A percentile compares a stretch with the other conserved stretches of the same genome.
phyloP scores from a whole-genome alignment of 169 alveolate genomes.

The Cryptosporidium ryanae region DNA sequence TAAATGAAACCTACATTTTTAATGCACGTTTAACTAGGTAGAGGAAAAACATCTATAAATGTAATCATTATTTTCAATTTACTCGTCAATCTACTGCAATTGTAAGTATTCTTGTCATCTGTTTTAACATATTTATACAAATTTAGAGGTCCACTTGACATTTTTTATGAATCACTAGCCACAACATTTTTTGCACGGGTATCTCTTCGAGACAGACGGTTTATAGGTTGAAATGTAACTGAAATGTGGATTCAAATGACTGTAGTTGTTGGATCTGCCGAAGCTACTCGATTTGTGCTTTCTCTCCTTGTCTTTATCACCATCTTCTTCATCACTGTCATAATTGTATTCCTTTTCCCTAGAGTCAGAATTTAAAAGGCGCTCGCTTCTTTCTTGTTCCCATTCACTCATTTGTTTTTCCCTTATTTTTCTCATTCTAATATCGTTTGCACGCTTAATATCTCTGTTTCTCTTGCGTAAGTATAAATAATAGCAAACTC shows the following conservation, averaged over 20 bases:
- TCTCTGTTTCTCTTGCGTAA: neutral
- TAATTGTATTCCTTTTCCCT: neutral
- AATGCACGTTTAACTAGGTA: no score
- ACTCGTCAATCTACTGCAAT: neutral
- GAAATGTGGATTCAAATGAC: constrained; percentile 61
- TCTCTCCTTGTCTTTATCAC: neutral
- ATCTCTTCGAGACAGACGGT: constrained; percentile 67
- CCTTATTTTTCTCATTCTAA: constrained; percentile 48
- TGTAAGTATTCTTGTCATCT: neutral
- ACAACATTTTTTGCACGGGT: constrained; percentile 61
- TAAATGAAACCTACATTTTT: no score
- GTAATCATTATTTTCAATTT: no score
- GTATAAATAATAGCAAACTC: neutral
- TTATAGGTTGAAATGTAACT: constrained; percentile 51
- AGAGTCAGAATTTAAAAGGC: neutral
- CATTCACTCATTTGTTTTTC: constrained; percentile 44
- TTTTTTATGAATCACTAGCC: neutral
- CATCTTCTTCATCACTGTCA: neutral
- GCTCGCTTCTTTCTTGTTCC: constrained; percentile 55
- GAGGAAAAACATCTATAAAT: no score
- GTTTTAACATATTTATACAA: neutral
- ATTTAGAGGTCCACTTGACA: neutral
- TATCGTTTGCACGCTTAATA: constrained; percentile 17
- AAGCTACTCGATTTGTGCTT: constrained; percentile 3
- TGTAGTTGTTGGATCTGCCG: constrained; percentile 16